Evolutionary conservation across 2,329 filamentous ascomycete species (phyloP), one percentile per base, ranked within the genome.

Genomic region (Beauveria medogensis): DNA sequence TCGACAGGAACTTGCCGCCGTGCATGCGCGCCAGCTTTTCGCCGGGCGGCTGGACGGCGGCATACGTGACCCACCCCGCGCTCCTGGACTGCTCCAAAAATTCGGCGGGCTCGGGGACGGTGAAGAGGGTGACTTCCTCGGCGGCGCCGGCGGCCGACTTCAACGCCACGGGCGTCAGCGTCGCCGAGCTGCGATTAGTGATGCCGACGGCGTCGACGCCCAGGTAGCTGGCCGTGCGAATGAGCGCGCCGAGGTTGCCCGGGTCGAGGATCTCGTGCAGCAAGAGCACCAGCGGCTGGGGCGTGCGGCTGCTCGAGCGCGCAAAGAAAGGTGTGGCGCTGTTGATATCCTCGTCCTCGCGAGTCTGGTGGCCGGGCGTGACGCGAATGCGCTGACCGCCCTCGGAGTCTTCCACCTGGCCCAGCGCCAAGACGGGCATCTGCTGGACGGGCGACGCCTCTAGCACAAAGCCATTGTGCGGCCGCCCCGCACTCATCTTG

Each of bases 91-190:
- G 75, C 34, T 81, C 76, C 18, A 97, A 78, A 68, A 99, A 97
- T 2, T 81, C 78, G 0, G 80, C 76, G 0, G 91, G 82, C 34
- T 88, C 83, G 34, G 80, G 78, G 22, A 95, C 81, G 0, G 83
- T 82, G 63, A 97, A 86, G 2, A 97, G 75, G 0, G 84, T 83
- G 55, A 97, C 77, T 34, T 86, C 85, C 75, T 99, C 94, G 3
- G 90, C 87, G 3, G 93, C 93, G 8, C 94, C 94, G 0, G 91
- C 87, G 1, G 92, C 92, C 0, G 93, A 89, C 73, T 97, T 97
- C 63, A 96, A 81, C 0, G 90, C 87, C 9, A 92, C 83, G 0
- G 91, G 82, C 8, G 87, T 89, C 63, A 97, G 78, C 0, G 86
- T 82, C 0, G 92, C 89, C 18, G 88, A 90, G 67, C 85, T 88